Conservation (phyloP, 768 basidiomycete species). For the Hypholoma fasciculare region DNA sequence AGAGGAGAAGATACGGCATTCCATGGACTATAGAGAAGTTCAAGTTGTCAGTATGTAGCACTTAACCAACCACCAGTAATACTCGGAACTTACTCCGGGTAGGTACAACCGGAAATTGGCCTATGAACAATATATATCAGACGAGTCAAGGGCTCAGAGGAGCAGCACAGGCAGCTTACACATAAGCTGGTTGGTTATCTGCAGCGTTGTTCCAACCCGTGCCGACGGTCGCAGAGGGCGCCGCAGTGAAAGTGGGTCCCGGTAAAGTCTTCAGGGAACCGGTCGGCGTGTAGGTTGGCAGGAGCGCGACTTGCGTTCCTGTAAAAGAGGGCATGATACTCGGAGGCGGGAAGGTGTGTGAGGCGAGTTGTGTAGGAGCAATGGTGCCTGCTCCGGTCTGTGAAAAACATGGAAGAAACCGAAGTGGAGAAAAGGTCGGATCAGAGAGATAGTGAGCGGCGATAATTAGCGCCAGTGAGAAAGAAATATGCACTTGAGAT, state of each 20-base stretch:
- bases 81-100: slow-evolving; percentile 47
- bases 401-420: not conserved
- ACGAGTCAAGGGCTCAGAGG: not conserved
- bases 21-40: slow-evolving; percentile 45
- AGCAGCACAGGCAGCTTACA: slow-evolving; percentile 27
- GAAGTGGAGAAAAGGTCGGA: slow-evolving; percentile 5
- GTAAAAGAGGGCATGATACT: slow-evolving; percentile 52
- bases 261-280: slow-evolving; percentile 62
- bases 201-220: slow-evolving; percentile 74
- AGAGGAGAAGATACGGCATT: slow-evolving; percentile 50
- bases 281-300: slow-evolving; percentile 76
- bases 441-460: slow-evolving; percentile 2
- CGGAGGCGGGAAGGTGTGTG: slow-evolving; percentile 66
- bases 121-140: slow-evolving; percentile 19
- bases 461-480: not conserved
- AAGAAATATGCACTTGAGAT: not conserved
- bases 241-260: slow-evolving; percentile 61
- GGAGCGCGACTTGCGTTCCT: slow-evolving; percentile 48
- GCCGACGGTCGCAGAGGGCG: slow-evolving; percentile 55
- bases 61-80: not conserved
- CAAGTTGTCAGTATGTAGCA: slow-evolving; percentile 3
- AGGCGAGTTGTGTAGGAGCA: slow-evolving; percentile 45
- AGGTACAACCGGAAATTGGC: slow-evolving; percentile 61
- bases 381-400: slow-evolving; percentile 62
- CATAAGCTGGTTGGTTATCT: slow-evolving; percentile 62